Conservation (phyloP, 192 early-diverging fungal genomes). For the Backusella psychrophila region DNA sequence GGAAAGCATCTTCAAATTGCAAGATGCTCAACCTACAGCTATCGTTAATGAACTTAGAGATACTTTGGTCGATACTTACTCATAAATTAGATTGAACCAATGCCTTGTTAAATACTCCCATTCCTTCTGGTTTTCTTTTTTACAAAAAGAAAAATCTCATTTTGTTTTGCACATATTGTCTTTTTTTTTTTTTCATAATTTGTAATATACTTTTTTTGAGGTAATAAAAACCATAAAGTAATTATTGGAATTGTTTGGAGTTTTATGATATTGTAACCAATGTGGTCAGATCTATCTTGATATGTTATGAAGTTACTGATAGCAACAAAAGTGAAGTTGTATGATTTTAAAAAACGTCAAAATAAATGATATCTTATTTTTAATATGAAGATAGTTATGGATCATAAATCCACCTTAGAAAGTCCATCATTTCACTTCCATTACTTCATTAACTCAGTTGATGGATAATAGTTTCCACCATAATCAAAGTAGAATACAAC, state of each 20-base stretch:
- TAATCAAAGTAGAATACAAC: too few species aligned
- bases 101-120: neutral
- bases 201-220: conserved; percentile 4
- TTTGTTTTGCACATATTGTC: neutral
- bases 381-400: too few species aligned
- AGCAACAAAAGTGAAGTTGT: too few species aligned
- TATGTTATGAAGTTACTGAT: too few species aligned
- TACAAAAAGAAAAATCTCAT: neutral
- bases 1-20: conserved; percentile 97
- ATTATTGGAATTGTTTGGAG: neutral
- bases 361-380: too few species aligned
- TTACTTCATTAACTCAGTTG: too few species aligned
- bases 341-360: too few species aligned
- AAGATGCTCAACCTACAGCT: conserved; percentile 84
- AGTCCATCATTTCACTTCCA: too few species aligned
- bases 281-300: too few species aligned
- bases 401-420: too few species aligned
- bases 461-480: too few species aligned
- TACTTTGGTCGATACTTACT: conserved; percentile 85
- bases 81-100: conserved; percentile 37
- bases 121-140: neutral
- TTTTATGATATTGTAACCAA: neutral
- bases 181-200: conserved; percentile 6
- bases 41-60: conserved; percentile 95
- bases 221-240: neutral